phyloP scores from a whole-genome alignment of 345 rosid genomes.

The Sisymbrium altissimum region DNA sequence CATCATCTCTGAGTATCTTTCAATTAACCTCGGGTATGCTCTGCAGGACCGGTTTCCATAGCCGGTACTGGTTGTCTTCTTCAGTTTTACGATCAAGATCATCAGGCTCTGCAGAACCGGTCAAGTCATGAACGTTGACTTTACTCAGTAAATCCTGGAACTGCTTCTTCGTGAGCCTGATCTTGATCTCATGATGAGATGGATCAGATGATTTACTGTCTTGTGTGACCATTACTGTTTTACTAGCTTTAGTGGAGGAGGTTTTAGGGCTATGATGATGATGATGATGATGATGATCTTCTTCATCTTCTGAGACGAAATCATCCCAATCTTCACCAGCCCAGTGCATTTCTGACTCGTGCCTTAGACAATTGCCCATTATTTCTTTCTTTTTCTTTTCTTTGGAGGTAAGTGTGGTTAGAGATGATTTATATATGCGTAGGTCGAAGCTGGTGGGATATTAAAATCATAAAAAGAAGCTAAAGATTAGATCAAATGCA shows the following conservation, averaged over 20 bases:
- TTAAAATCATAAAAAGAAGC: constrained; percentile 9
- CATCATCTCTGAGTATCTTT: neutral
- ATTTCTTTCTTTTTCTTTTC: neutral
- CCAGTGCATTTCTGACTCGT: constrained; percentile 37
- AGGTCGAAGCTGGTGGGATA: constrained; percentile 29
- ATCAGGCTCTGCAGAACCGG: constrained; percentile 25
- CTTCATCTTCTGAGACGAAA: neutral
- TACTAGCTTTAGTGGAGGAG: neutral
- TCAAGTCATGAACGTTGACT: constrained; percentile 44
- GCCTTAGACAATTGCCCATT: constrained; percentile 40
- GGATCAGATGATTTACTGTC: constrained; percentile 11
- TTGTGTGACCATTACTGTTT: neutral
- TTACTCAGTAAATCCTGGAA: constrained; percentile 45
- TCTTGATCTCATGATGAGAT: constrained; percentile 53
- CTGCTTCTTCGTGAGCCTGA: constrained; percentile 67
- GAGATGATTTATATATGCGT: constrained; percentile 12
- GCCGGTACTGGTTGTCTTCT: constrained; percentile 28
- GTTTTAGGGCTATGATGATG: constrained; percentile 2
- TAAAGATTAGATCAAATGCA: constrained; percentile 4
- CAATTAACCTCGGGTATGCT: constrained; percentile 71
- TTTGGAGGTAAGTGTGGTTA: neutral
- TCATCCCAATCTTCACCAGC: constrained; percentile 42
- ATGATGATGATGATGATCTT: neutral
- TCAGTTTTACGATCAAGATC: neutral
- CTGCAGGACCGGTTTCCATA: constrained; percentile 67